Evolutionary conservation across 306 rosid species (phyloP), one percentile per base, ranked within the genome.

Genomic region (Styphnolobium japonicum): DNA sequence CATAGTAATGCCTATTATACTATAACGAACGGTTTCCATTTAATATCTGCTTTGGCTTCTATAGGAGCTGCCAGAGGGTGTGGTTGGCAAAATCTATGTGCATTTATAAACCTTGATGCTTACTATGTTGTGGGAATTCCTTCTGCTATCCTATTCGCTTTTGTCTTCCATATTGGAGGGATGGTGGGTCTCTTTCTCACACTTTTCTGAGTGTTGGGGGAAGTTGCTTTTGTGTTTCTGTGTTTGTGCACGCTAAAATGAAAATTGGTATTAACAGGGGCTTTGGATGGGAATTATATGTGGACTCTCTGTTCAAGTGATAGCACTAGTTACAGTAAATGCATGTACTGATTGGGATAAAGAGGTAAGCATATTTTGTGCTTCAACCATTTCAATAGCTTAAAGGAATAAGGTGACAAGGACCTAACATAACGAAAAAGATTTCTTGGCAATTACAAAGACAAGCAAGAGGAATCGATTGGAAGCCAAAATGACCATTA

Each of bases 61-160:
- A 12, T 19, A 90, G 94, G 94, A 10, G 86, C 88, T 85, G 94
- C 89, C 1, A 88, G 94, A 86, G 92, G 94, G 21, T 88, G 94
- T 85, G 92, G 94, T 11, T 88, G 94, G 94, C 94, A 90, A 73
- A 88, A 86, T 36, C 81, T 90, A 14, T 86, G 94, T 46, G 90
- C 81, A 63, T 52, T 64, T 78, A 81, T 88, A 55, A 90, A 90
- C 81, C 91, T 90, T 52, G 87, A 86, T 0, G 89, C 92, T 69
- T 90, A 88, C 75, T 90, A 90, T 83, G 83, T 77, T 42, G 88
- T 88, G 21, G 94, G 86, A 63, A 85, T 90, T 65, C 94, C 94
- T 65, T 76, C 73, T 45, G 90, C 94, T 16, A 52, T 79, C 52
- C 49, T 88, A 25, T 85, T 87, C 5, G 91, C 90, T 25, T 89